phyloP scores from a whole-genome alignment of 2,329 filamentous ascomycete species.

The Alternaria alternata region DNA sequence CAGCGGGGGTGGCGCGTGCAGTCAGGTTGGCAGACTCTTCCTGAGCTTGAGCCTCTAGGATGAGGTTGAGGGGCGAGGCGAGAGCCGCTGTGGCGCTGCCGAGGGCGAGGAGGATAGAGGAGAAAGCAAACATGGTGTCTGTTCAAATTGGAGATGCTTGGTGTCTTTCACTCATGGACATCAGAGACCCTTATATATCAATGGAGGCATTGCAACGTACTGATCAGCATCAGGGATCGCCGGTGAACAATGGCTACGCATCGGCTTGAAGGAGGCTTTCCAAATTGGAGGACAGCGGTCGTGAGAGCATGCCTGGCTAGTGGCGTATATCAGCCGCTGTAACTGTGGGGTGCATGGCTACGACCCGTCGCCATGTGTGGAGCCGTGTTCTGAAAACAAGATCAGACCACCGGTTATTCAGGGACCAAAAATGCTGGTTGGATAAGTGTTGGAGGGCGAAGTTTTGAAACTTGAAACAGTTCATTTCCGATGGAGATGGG shows the following conservation, averaged over 20 bases:
- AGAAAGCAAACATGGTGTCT: slow-evolving; percentile 40
- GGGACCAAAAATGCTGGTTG: slow-evolving; percentile 9
- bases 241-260: neutral
- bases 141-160: slow-evolving; percentile 17
- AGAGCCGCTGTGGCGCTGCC: slow-evolving; percentile 35
- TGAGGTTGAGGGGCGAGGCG: slow-evolving; percentile 39
- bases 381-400: slow-evolving; percentile 16
- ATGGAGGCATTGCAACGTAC: slow-evolving; percentile 5
- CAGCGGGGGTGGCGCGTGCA: slow-evolving; percentile 29
- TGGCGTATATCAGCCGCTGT: slow-evolving; percentile 34
- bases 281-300: slow-evolving; percentile 16
- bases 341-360: slow-evolving; percentile 37
- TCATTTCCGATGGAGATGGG: slow-evolving; percentile 6
- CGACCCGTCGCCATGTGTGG: slow-evolving; percentile 3
- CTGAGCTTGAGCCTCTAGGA: slow-evolving; percentile 23
- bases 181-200: slow-evolving; percentile 29
- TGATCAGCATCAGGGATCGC: neutral
- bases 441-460: neutral
- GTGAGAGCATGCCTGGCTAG: slow-evolving; percentile 14
- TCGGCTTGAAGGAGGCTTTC: slow-evolving; percentile 24
- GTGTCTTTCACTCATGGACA: slow-evolving; percentile 10
- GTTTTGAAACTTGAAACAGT: slow-evolving; percentile 12
- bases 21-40: slow-evolving; percentile 23
- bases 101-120: slow-evolving; percentile 40
- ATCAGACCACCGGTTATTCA: slow-evolving; percentile 39